phyloP scores from a whole-genome alignment of 306 rosid genomes.

The Trifolium subterraneum region DNA sequence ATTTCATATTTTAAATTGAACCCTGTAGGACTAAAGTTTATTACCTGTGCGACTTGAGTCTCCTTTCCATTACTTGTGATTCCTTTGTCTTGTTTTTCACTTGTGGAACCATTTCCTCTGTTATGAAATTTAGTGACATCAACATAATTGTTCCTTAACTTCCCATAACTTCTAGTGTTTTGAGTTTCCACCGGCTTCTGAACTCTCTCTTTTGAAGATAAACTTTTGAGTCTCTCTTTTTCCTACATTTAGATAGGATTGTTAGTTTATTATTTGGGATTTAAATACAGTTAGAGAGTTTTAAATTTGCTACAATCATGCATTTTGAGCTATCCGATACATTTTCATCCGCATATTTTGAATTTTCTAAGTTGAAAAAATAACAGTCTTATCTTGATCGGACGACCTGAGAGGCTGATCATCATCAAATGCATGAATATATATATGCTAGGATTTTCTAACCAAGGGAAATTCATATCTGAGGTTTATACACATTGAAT shows the following conservation, averaged over 20 bases:
- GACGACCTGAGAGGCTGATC: background rate
- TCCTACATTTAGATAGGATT: slow-evolving; percentile 48
- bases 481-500: background rate
- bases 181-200: slow-evolving; percentile 51
- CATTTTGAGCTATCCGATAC: background rate
- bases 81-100: slow-evolving; percentile 50
- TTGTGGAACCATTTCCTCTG: slow-evolving; percentile 45
- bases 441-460: background rate
- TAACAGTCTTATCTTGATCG: background rate
- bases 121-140: slow-evolving; percentile 35
- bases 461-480: background rate
- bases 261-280: slow-evolving; percentile 24
- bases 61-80: slow-evolving; percentile 46
- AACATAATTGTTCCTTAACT: slow-evolving; percentile 42
- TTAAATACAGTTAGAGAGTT: background rate
- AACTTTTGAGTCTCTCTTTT: slow-evolving; percentile 53
- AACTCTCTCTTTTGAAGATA: slow-evolving; percentile 40
- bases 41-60: slow-evolving; percentile 63
- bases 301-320: background rate
- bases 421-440: background rate
- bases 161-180: slow-evolving; percentile 48
- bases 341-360: background rate
- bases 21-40: background rate
- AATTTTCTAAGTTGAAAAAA: background rate
- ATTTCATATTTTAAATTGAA: too few species aligned